Evolutionary conservation across 2,329 filamentous ascomycete species (phyloP).

Genomic region (Botryotinia calthae): DNA sequence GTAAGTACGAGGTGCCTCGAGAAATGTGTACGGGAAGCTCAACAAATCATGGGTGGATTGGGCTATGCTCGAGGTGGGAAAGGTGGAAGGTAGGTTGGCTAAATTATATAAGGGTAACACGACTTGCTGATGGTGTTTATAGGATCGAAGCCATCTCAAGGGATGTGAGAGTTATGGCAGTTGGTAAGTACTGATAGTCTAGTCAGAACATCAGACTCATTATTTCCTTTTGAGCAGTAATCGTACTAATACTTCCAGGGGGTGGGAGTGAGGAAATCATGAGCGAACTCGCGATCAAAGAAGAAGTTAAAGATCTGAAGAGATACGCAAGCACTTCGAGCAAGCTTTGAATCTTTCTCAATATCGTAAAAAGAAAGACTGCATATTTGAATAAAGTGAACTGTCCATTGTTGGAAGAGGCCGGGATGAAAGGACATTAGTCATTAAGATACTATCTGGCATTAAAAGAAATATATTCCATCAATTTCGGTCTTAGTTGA

Average conservation of each 20-base stretch:
- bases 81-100: slow-evolving; percentile 41
- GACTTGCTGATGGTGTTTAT: slow-evolving; percentile 20
- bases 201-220: not conserved
- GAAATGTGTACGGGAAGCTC: slow-evolving; percentile 52
- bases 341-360: slow-evolving; percentile 27
- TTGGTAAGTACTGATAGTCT: slow-evolving; percentile 31
- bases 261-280: slow-evolving; percentile 40
- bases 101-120: not conserved
- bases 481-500: not conserved
- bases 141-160: slow-evolving; percentile 53
- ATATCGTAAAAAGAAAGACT: not conserved
- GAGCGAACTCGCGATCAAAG: slow-evolving; percentile 36
- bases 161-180: slow-evolving; percentile 48
- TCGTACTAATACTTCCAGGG: slow-evolving; percentile 28
- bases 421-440: too few species aligned
- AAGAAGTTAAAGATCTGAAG: slow-evolving; percentile 37
- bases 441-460: not conserved
- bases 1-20: slow-evolving; percentile 52
- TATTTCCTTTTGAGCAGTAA: not conserved
- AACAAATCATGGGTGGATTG: slow-evolving; percentile 53
- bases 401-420: rapidly evolving
- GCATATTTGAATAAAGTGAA: not conserved
- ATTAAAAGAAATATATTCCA: not conserved
- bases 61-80: slow-evolving; percentile 51
- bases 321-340: slow-evolving; percentile 27